A percentile compares a stretch with the other conserved stretches of the same genome.
Conservation (phyloP, 1,139 yeast species). For the Suhomyces terraborum region DNA sequence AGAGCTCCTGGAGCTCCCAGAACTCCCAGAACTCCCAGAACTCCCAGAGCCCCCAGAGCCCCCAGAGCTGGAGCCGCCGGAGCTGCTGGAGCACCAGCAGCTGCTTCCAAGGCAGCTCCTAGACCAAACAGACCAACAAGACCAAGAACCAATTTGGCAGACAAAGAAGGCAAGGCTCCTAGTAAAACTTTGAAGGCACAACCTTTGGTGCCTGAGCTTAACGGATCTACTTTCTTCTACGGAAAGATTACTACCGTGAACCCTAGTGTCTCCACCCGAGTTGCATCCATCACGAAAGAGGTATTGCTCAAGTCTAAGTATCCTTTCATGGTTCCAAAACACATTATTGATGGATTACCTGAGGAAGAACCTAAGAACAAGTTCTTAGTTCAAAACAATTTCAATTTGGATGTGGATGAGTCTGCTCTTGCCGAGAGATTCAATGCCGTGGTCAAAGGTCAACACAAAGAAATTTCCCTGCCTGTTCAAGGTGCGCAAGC, state of each 20-base stretch:
- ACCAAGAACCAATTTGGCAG: constrained; percentile 4
- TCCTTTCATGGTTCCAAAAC: constrained; percentile 45
- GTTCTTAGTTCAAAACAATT: constrained; percentile 40
- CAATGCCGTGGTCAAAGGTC: constrained; percentile 40
- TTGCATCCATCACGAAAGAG: constrained; percentile 46
- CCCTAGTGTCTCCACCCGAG: constrained; percentile 36
- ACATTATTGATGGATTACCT: constrained; percentile 33
- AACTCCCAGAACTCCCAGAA: constrained; percentile 10
- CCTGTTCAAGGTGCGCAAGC: constrained; percentile 20
- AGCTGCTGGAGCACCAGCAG: constrained; percentile 1
- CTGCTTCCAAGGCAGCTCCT: constrained; percentile 8
- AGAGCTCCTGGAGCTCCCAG: constrained; percentile 9
- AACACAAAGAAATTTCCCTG: constrained; percentile 21
- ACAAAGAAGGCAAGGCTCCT: constrained; percentile 13
- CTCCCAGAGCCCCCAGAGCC: constrained; percentile 9
- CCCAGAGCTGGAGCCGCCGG: constrained; percentile 2
- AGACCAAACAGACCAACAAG: constrained; percentile 12
- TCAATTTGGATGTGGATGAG: constrained; percentile 30
- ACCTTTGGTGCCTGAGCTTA: constrained; percentile 27
- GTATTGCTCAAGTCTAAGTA: constrained; percentile 43
- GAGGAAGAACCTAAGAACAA: constrained; percentile 29
- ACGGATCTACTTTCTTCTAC: constrained; percentile 38
- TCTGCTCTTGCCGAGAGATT: constrained; percentile 30
- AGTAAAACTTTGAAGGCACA: constrained; percentile 19
- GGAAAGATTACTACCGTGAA: constrained; percentile 41